Evolutionary conservation across 2,329 filamentous ascomycete genomes (phyloP), one percentile per base, ranked within the genome.

Genomic region (Beauveria sp.): DNA sequence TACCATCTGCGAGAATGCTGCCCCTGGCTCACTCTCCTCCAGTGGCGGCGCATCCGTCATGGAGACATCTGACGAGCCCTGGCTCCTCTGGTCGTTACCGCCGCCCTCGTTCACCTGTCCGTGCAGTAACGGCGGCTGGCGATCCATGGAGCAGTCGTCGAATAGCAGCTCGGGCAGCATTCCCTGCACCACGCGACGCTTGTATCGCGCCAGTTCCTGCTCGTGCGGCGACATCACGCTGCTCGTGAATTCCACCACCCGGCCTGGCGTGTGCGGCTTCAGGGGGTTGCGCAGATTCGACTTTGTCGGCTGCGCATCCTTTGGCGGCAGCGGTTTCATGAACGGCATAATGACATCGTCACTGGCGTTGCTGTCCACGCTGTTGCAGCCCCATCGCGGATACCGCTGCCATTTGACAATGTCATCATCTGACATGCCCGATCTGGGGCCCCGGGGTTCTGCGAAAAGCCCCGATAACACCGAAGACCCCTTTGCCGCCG

Each of bases 221-320:
- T 77, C 74, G 1, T 75, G 66, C 1, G 80, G 79, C 3, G 79
- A 80, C 7, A 80, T 69, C 1, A 78, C 78, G 68, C 75, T 81
- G 69, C 77, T 80, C 0, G 79, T 80, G 65, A 85, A 86, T 62
- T 83, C 82, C 16, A 86, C 83, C 0, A 85, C 80, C 0, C 81
- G 79, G 5, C 83, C 83, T 0, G 81, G 82, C 2, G 81, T 85
- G 64, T 79, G 83, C 3, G 81, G 79, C 67, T 86, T 86, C 20
- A 83, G 68, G 0, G 83, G 81, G 4, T 83, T 84, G 20, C 83
- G 79, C 26, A 86, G 71, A 65, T 77, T 82, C 1, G 83, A 86
- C 67, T 86, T 86, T 9, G 71, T 75, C 0, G 83, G 83, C 1
- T 83, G 85, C 5, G 79, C 77, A n/a, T 78, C 75, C 63, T 76